These are phyloP conservation scores for Saturnispora ahearnii DNA, from an alignment of 805 yeast genomes.

Conservation along the genomic window DNA sequence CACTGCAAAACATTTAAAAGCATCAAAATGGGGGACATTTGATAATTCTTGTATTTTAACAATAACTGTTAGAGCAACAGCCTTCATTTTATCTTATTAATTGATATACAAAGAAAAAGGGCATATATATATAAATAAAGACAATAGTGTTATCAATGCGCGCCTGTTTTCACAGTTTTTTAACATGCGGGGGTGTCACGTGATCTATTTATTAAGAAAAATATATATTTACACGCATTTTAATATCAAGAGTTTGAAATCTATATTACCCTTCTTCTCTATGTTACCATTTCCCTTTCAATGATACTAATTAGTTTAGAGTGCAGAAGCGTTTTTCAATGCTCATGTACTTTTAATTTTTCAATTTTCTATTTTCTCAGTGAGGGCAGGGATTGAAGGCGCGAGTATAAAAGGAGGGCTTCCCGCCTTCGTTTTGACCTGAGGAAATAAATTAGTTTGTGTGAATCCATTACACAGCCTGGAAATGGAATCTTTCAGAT, in stretches of 20 bases:
- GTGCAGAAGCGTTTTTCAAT: not conserved
- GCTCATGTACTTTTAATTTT: not conserved
- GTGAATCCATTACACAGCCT: not conserved
- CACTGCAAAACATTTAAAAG: not conserved
- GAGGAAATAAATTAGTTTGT: not conserved
- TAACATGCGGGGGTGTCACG: not conserved
- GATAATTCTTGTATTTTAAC: not conserved
- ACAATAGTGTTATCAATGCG: not conserved
- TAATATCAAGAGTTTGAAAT: no score
- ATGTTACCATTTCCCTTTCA: no score
- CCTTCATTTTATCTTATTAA: not conserved
- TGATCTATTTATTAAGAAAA: not conserved
- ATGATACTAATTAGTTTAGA: no score
- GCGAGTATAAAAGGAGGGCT: constrained; percentile 13
- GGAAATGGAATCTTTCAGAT: constrained; percentile 60
- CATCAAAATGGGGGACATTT: constrained; percentile 5
- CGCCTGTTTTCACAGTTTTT: not conserved
- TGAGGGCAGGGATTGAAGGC: not conserved
- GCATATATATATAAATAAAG: no score
- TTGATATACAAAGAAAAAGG: no score
- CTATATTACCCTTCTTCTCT: no score
- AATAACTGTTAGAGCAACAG: not conserved
- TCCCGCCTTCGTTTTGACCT: constrained; percentile 4
- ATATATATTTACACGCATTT: not conserved
- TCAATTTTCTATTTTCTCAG: not conserved